Evolutionary conservation across 2,329 filamentous ascomycete species (phyloP).

Genomic region (Ophiostoma pallidulum): DNA sequence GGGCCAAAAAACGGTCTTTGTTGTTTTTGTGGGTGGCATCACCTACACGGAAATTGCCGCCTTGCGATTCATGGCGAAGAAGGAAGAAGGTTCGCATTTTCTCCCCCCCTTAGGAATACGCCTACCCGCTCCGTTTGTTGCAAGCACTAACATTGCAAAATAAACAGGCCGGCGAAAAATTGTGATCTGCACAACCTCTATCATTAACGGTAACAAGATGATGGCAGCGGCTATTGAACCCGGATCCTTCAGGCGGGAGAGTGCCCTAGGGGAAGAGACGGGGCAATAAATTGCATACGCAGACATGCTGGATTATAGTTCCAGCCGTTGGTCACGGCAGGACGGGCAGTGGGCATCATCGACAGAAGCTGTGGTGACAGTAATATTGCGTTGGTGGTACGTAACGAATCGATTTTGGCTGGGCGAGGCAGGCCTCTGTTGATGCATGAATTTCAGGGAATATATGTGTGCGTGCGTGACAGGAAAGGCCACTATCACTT

Average conservation of each 20-base stretch:
- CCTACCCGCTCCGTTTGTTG: background rate
- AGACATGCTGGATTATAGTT: too few relatives aligned
- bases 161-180: slow-evolving; percentile 48
- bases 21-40: slow-evolving; percentile 97
- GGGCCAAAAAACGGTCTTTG: slow-evolving; percentile 75
- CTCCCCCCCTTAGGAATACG: background rate
- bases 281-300: background rate
- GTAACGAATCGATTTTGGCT: too few relatives aligned
- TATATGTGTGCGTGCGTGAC: too few relatives aligned
- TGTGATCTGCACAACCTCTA: slow-evolving; percentile 84
- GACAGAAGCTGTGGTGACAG: too few relatives aligned
- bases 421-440: too few relatives aligned
- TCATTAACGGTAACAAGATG: slow-evolving; percentile 81
- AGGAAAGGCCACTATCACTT: too few relatives aligned
- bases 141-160: background rate
- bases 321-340: too few relatives aligned
- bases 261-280: slow-evolving; percentile 7
- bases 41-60: slow-evolving; percentile 96
- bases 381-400: too few relatives aligned
- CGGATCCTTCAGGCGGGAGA: slow-evolving; percentile 46
- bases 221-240: slow-evolving; percentile 79
- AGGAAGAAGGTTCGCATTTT: slow-evolving; percentile 56
- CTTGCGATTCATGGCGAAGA: slow-evolving; percentile 75
- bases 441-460: too few relatives aligned
- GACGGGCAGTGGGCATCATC: too few relatives aligned